Conservation (phyloP, 768 basidiomycete species). For the Infundibulicybe gibba region DNA sequence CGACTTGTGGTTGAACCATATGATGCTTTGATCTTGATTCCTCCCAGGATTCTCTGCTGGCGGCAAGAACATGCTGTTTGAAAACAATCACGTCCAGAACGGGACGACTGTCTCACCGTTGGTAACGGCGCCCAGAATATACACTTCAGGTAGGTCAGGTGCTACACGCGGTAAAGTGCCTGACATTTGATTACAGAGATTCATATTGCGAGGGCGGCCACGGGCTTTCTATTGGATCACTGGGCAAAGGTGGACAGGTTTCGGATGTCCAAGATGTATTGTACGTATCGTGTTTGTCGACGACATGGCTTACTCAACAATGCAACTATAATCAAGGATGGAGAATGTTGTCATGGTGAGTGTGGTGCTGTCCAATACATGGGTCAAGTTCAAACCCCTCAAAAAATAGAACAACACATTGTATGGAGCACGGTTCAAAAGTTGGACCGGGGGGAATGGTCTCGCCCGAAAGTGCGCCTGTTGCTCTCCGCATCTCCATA, state of each 20-base stretch:
- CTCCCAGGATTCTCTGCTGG: conserved; percentile 48
- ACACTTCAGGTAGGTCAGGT: conserved; percentile 33
- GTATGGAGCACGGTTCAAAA: conserved; percentile 65
- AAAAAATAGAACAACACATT: conserved; percentile 39
- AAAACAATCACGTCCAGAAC: conserved; percentile 53
- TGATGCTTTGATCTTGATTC: conserved; percentile 31
- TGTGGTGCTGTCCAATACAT: neutral
- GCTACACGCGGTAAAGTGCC: neutral
- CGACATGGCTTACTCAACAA: neutral
- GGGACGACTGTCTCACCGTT: conserved; percentile 65
- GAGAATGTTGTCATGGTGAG: conserved; percentile 43
- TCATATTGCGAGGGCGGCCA: conserved; percentile 56
- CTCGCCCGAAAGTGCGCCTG: conserved; percentile 45
- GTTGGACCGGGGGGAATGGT: conserved; percentile 63
- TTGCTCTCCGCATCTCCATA: neutral
- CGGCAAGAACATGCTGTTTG: conserved; percentile 54
- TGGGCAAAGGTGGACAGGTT: conserved; percentile 39
- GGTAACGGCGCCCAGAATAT: conserved; percentile 55
- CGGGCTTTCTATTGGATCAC: conserved; percentile 56
- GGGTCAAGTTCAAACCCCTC: neutral
- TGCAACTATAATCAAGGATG: conserved; percentile 23
- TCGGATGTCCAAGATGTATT: conserved; percentile 56
- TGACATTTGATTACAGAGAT: conserved; percentile 26
- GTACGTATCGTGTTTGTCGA: conserved; percentile 24
- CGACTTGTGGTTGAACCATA: neutral